Percentiles rank a stretch among this genome's conserved stretches.
These are phyloP conservation scores for Colletotrichum orchidophilum DNA, from an alignment of 2,329 filamentous ascomycete genomes.

Conservation along the genomic window DNA sequence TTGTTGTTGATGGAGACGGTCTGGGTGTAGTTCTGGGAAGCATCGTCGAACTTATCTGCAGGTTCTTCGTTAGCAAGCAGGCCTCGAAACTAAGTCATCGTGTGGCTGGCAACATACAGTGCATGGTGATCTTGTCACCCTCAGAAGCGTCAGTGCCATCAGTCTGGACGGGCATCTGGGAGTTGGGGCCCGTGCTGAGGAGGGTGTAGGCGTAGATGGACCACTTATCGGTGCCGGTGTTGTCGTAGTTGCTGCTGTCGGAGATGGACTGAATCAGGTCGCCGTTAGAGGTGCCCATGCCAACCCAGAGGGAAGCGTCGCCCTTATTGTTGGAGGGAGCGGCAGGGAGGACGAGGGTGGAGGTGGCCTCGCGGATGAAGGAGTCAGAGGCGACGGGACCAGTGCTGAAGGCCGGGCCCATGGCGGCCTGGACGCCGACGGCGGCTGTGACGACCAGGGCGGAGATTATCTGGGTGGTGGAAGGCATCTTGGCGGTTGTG, in stretches of 20 bases:
- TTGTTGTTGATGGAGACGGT: slow-evolving; percentile 28
- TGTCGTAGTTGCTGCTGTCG: slow-evolving; percentile 47
- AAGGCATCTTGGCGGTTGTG: slow-evolving; percentile 9
- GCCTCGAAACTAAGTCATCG: rapidly evolving
- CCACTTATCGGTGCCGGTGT: slow-evolving; percentile 44
- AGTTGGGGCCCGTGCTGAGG: slow-evolving; percentile 40
- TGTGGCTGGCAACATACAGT: slow-evolving; percentile 5
- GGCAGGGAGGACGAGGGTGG: slow-evolving; percentile 53
- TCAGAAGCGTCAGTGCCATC: slow-evolving; percentile 16
- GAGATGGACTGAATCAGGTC: slow-evolving; percentile 58
- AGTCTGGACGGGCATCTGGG: slow-evolving; percentile 25
- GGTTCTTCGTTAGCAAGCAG: not conserved
- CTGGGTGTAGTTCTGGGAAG: slow-evolving; percentile 28
- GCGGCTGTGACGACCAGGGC: slow-evolving; percentile 15
- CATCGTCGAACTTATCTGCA: slow-evolving; percentile 25
- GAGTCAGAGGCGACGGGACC: slow-evolving; percentile 50
- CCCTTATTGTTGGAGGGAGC: slow-evolving; percentile 47
- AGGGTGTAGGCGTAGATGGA: slow-evolving; percentile 54
- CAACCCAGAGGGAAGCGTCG: slow-evolving; percentile 55
- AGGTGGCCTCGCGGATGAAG: slow-evolving; percentile 54
- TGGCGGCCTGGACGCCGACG: slow-evolving; percentile 38
- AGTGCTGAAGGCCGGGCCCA: slow-evolving; percentile 53
- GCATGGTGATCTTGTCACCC: slow-evolving; percentile 30
- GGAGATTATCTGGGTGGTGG: slow-evolving; percentile 22
- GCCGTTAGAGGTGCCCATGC: slow-evolving; percentile 57